These are phyloP conservation scores for Pseudozyma sp. DNA, from an alignment of 1,284 basidiomycete genomes.

Conservation along the genomic window DNA sequence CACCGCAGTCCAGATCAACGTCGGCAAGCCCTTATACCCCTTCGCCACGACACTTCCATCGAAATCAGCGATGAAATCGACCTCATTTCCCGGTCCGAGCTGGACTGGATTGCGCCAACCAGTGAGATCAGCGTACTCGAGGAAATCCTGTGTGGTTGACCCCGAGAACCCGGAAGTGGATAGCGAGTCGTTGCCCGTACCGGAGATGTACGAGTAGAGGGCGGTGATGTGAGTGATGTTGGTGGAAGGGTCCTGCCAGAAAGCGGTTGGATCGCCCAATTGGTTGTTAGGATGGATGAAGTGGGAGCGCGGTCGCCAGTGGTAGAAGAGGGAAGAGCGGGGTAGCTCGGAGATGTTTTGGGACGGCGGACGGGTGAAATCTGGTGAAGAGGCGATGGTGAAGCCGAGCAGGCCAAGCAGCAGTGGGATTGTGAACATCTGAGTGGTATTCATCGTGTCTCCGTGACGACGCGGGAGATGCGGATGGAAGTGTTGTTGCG, in stretches of 20 bases:
- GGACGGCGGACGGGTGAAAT: slow-evolving; percentile 31
- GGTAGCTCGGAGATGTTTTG: slow-evolving; percentile 30
- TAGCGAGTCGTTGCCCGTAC: slow-evolving; percentile 19
- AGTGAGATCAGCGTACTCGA: slow-evolving; percentile 26
- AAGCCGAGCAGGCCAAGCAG: too few species aligned
- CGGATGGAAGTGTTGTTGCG: too few species aligned
- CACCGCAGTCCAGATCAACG: slow-evolving; percentile 35
- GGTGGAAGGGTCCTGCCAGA: slow-evolving; percentile 22
- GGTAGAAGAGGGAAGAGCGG: slow-evolving; percentile 35
- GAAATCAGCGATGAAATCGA: slow-evolving; percentile 38
- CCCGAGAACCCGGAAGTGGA: slow-evolving; percentile 26
- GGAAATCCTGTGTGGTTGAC: slow-evolving; percentile 26
- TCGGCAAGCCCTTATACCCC: slow-evolving; percentile 37
- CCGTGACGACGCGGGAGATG: too few species aligned
- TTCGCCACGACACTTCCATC: slow-evolving; percentile 32
- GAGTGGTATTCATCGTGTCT: too few species aligned
- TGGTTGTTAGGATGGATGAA: slow-evolving; percentile 43
- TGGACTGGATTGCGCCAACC: slow-evolving; percentile 25
- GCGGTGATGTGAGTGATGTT: slow-evolving; percentile 30
- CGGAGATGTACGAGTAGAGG: slow-evolving; percentile 27
- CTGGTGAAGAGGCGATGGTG: slow-evolving; percentile 7
- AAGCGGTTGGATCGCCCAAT: slow-evolving; percentile 40
- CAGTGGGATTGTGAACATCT: too few species aligned
- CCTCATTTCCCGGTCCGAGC: slow-evolving; percentile 35
- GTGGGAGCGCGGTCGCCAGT: slow-evolving; percentile 42